Evolutionary conservation across 2,329 filamentous ascomycete genomes (phyloP).

Genomic region (Aspergillus udagawae): DNA sequence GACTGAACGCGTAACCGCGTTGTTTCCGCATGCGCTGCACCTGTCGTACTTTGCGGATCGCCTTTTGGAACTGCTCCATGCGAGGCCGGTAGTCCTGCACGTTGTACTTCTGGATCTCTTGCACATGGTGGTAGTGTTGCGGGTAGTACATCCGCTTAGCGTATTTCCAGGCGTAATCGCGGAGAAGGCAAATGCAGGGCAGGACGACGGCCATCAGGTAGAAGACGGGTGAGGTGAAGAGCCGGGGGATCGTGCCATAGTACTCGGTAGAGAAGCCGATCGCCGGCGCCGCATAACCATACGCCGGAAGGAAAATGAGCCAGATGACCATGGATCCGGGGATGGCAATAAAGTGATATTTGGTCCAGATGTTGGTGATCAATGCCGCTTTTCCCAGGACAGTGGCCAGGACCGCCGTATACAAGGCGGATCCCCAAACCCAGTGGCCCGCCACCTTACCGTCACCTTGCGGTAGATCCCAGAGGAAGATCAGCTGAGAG

Average conservation of each 20-base stretch:
- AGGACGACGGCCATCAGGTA: conserved; percentile 85
- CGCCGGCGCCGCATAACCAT: conserved; percentile 80
- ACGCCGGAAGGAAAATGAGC: conserved; percentile 84
- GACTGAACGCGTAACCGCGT: conserved; percentile 95
- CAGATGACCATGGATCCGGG: conserved; percentile 89
- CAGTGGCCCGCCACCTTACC: conserved; percentile 86
- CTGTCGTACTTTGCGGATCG: conserved; percentile 95
- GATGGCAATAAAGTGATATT: conserved; percentile 93
- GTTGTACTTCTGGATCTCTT: conserved; percentile 99
- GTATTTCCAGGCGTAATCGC: conserved; percentile 97
- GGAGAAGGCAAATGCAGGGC: conserved; percentile 73
- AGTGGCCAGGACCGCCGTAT: conserved; percentile 88
- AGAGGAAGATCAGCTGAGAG: conserved; percentile 73
- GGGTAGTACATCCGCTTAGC: conserved; percentile 95
- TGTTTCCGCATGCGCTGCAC: conserved; percentile 99
- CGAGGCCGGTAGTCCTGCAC: conserved; percentile 97
- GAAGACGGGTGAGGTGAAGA: conserved; percentile 80
- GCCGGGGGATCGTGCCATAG: conserved; percentile 71
- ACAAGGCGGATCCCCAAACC: conserved; percentile 96
- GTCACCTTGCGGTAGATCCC: conserved; percentile 73
- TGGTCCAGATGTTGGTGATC: conserved; percentile 97
- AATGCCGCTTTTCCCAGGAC: conserved; percentile 92
- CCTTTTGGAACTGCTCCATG: conserved; percentile 99
- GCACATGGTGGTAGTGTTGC: conserved; percentile 94
- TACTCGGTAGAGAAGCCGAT: conserved; percentile 79